Evolutionary conservation across 192 early-diverging fungal genomes (phyloP), one percentile per base, ranked within the genome.

Genomic region (Backusella psychrophila): DNA sequence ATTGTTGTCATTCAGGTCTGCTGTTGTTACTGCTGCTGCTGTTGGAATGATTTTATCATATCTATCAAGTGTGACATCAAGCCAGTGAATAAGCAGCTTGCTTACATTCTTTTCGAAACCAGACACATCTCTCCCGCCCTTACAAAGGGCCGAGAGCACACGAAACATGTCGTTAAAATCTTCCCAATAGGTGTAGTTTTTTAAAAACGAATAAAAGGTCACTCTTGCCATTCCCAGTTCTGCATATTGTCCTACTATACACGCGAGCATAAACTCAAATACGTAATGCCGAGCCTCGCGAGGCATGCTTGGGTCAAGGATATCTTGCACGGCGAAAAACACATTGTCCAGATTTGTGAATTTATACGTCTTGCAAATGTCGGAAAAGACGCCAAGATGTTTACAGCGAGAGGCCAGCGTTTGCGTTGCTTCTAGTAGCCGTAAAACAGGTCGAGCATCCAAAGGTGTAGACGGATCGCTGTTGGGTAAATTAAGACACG

Each of bases 251-350:
- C 87, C 85, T n/a, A 78, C 69, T 31, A 88, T 87, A 68, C 86
- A 88, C 15, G 90, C 82, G 53, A 82, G 80, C 87, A 91, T 90
- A 66, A 91, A 90, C n/a, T 83, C 75, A 82, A 88, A 88, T 0
- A 81, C 89, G 11, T 77, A 79, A 68, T 83, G 83, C 12, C 89
- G 80, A 7, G 85, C 85, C 72, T 90, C 87, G 21, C 80, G 66
- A 11, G 87, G 85, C 36, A 83, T 85, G 9, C 77, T 74, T 19
- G 79, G 74, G 31, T 80, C 75, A 49, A 90, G 46, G 15, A 88
- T 75, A 44, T 90, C 87, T 17, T 82, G 72, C 11, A 88, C 75
- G 17, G 86, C 77, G n/a, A 85, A 74, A 80, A 85, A 90, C 8
- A 90, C 78, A 71, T 90, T 86, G 46, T 84, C 85, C 38, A 84